A percentile compares a stretch with the other conserved stretches of the same genome.
Evolutionary conservation across 2,329 filamentous ascomycete species (phyloP).

Genomic region (Gremmenia infestans): DNA sequence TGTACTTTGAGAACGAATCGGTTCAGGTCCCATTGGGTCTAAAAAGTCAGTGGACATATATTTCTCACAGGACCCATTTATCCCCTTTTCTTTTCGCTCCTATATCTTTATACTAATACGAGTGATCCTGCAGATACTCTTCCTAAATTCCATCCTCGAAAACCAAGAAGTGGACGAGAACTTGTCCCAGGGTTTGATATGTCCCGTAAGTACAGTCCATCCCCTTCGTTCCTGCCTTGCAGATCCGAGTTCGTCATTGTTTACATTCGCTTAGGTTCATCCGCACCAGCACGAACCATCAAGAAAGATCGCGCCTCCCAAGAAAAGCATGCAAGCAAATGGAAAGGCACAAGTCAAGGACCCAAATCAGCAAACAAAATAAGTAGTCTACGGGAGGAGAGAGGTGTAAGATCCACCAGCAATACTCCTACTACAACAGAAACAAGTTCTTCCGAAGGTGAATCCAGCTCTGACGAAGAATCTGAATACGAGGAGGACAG

Average conservation of each 20-base stretch:
- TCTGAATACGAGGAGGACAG: slow-evolving; percentile 32
- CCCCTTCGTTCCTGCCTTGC: background rate
- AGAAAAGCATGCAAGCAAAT: slow-evolving; percentile 22
- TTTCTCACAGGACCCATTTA: background rate
- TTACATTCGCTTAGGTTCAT: slow-evolving; percentile 16
- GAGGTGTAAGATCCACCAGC: slow-evolving; percentile 3
- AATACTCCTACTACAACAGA: slow-evolving; percentile 26
- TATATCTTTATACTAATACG: background rate
- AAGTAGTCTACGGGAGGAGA: slow-evolving; percentile 17
- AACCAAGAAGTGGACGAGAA: slow-evolving; percentile 28
- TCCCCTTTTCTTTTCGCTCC: background rate
- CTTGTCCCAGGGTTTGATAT: slow-evolving; percentile 26
- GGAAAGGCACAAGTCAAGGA: slow-evolving; percentile 26
- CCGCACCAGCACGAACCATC: slow-evolving; percentile 18
- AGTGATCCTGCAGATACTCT: slow-evolving; percentile 21
- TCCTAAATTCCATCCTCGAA: slow-evolving; percentile 30
- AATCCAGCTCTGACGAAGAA: slow-evolving; percentile 30
- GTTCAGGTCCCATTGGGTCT: slow-evolving; percentile 24
- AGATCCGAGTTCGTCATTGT: background rate
- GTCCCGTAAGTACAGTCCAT: slow-evolving; percentile 23
- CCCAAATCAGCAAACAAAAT: slow-evolving; percentile 19
- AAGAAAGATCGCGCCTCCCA: slow-evolving; percentile 24
- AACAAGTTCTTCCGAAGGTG: slow-evolving; percentile 29
- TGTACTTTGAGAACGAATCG: slow-evolving; percentile 23
- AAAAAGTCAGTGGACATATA: slow-evolving; percentile 25